A percentile compares a stretch with the other conserved stretches of the same genome.
phyloP scores from a whole-genome alignment of 495 filamentous ascomycete species.

The Aspergillus bridgeri region DNA sequence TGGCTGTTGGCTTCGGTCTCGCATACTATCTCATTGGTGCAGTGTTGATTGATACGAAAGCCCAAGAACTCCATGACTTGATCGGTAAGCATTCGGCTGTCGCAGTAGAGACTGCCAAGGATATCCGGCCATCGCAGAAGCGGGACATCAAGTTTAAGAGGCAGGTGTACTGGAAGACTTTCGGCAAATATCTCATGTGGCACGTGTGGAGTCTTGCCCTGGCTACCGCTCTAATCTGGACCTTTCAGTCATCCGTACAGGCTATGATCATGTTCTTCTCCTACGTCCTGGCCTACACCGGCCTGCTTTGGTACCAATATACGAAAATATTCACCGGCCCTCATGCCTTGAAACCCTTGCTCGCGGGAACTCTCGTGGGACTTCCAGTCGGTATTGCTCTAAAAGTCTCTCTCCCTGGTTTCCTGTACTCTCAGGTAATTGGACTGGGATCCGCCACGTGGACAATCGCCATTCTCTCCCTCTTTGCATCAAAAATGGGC shows the following conservation, averaged over 20 bases:
- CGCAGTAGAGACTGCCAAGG: conserved; percentile 30
- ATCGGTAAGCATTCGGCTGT: conserved; percentile 39
- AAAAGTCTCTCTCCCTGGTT: conserved; percentile 30
- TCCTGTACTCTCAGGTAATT: conserved; percentile 48
- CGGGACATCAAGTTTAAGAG: conserved; percentile 46
- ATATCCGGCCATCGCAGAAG: conserved; percentile 43
- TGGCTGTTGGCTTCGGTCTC: conserved; percentile 55
- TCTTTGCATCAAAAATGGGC: conserved; percentile 42
- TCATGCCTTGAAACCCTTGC: conserved; percentile 49
- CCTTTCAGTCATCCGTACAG: conserved; percentile 40
- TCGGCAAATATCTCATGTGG: conserved; percentile 50
- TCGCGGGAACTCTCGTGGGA: conserved; percentile 44
- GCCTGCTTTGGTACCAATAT: conserved; percentile 59
- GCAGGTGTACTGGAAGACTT: conserved; percentile 52
- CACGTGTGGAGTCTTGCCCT: conserved; percentile 56
- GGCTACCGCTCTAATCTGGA: conserved; percentile 51
- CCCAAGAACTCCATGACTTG: conserved; percentile 49
- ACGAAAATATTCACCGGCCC: conserved; percentile 58
- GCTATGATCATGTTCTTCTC: conserved; percentile 50
- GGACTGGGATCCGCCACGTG: conserved; percentile 51
- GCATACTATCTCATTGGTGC: conserved; percentile 59
- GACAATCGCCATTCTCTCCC: conserved; percentile 48
- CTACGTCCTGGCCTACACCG: conserved; percentile 55
- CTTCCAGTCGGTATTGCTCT: conserved; percentile 47
- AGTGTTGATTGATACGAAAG: conserved; percentile 56